These are phyloP conservation scores for Penicillium sp. DNA, from an alignment of 2,329 filamentous ascomycete genomes.

Conservation along the genomic window DNA sequence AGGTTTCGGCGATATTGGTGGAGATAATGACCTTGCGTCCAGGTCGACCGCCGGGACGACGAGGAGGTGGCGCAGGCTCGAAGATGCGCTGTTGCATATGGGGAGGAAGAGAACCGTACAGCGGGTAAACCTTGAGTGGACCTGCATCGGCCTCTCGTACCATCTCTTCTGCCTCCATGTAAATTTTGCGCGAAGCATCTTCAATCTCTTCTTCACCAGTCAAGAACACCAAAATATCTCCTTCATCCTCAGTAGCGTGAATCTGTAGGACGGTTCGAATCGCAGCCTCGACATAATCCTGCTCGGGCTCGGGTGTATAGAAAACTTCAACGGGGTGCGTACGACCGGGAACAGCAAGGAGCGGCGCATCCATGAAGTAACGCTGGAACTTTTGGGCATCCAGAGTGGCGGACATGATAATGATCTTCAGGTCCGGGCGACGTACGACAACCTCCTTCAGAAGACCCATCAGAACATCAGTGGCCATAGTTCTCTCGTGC, in stretches of 20 bases:
- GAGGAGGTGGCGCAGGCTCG: conserved; percentile 74
- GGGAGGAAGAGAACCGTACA: conserved; percentile 91
- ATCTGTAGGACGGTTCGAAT: conserved; percentile 95
- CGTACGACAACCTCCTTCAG: conserved; percentile 84
- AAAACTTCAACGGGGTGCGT: conserved; percentile 98
- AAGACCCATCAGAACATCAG: conserved; percentile 95
- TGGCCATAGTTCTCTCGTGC: conserved; percentile 94
- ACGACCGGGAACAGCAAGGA: conserved; percentile 89
- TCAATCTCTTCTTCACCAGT: conserved; percentile 99
- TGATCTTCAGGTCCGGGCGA: conserved; percentile 89
- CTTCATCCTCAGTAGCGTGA: conserved; percentile 86
- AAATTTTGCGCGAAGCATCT: conserved; percentile 89
- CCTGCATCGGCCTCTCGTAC: conserved; percentile 86
- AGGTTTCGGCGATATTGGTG: conserved; percentile 98
- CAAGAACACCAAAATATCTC: conserved; percentile 90
- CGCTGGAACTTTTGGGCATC: conserved; percentile 97
- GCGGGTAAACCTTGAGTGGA: conserved; percentile 83
- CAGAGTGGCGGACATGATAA: conserved; percentile 97
- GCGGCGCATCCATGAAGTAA: conserved; percentile 92
- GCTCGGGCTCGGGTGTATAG: conserved; percentile 93
- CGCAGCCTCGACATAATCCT: conserved; percentile 94
- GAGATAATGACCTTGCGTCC: conserved; percentile 93
- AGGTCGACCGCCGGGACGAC: conserved; percentile 72
- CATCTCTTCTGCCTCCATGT: conserved; percentile 86
- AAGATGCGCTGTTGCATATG: conserved; percentile 95